These are phyloP conservation scores for Centaurea solstitialis DNA, from an alignment of 129 eudicot genomes.

Conservation along the genomic window DNA sequence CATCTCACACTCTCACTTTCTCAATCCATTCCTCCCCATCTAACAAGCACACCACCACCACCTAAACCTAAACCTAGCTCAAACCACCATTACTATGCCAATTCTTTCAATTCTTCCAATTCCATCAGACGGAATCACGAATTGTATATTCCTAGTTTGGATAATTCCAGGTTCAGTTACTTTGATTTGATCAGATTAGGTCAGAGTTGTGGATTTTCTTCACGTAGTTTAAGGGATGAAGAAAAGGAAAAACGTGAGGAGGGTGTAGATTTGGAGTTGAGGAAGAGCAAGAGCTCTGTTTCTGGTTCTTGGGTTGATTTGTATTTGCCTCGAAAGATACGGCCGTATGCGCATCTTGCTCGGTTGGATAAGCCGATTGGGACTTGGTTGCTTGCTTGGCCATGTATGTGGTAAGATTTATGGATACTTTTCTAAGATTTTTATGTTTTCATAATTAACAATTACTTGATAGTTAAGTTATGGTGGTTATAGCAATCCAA, in stretches of 20 bases:
- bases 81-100: neutral
- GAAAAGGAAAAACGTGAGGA: constrained; percentile 20
- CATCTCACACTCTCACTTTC: constrained; percentile 20
- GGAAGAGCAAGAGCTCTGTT: constrained; percentile 8
- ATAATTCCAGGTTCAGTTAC: constrained; percentile 16
- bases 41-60: neutral
- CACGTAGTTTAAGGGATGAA: constrained; percentile 14
- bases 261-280: constrained; percentile 1
- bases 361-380: constrained; percentile 81
- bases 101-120: neutral
- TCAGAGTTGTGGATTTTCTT: constrained; percentile 37
- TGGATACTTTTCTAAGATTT: constrained; percentile 3
- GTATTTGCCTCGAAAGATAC: constrained; percentile 50
- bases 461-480: neutral
- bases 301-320: constrained; percentile 75
- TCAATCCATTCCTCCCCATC: constrained; percentile 24
- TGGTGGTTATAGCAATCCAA: neutral
- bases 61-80: constrained; percentile 26
- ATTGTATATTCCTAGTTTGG: constrained; percentile 2
- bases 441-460: neutral
- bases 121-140: neutral
- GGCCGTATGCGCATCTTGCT: constrained; percentile 74
- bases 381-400: constrained; percentile 96
- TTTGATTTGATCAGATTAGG: constrained; percentile 16
- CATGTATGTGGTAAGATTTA: constrained; percentile 78